Base-by-base conservation (phyloP, 495 filamentous ascomycete species). In the Penicillium coprophilum region DNA sequence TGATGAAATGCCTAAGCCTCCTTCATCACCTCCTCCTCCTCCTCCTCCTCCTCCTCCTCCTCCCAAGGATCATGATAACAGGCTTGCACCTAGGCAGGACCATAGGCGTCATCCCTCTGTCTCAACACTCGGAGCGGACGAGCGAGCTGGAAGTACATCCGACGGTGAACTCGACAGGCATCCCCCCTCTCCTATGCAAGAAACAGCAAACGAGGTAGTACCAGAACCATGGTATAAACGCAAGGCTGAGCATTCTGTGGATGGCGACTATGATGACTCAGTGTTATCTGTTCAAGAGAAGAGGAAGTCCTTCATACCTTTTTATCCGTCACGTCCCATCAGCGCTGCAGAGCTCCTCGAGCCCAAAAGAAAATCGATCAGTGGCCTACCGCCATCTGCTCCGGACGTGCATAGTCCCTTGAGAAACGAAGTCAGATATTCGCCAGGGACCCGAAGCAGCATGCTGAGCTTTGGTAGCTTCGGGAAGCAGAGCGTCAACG, bases 401-500 rank as follows among this genome's bases (percentile, higher is more conserved):
- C 66, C 66, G 13, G 57, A 53, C 10, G 49, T 67, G 19, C 66
- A 69, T 9, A 69, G 66, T 24, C 66, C 66, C 21, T 43, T 69
- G 31, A 55, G 64, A 28, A 69, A 69, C 39, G 66, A 69, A 67
- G 63, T 69, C 36, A 58, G 61, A 23, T 64, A 66, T 39, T 64
- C 63, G 2, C 63, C 63, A 1, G 64, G 55, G 36, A 64, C 60
- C 4, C 55, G 66, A 41, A 67, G 63, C 55, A 69, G 63, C 47
- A 64, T 69, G 58, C 32, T 66, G 41, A 67, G 66, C 60, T 67
- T 67, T 32, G 63, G 61, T 19, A 66, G 65, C 43, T 68, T 61
- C 13, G 63, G 65, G 15, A 57, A 50, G 21, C 63, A 57, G 17
- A 66, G 57, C 38, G 34, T 24, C 17, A 63, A 63, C 12, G 56